Evolutionary conservation across 352 stramenopile genomes (phyloP).

Genomic region (Phytophthora sojae): DNA sequence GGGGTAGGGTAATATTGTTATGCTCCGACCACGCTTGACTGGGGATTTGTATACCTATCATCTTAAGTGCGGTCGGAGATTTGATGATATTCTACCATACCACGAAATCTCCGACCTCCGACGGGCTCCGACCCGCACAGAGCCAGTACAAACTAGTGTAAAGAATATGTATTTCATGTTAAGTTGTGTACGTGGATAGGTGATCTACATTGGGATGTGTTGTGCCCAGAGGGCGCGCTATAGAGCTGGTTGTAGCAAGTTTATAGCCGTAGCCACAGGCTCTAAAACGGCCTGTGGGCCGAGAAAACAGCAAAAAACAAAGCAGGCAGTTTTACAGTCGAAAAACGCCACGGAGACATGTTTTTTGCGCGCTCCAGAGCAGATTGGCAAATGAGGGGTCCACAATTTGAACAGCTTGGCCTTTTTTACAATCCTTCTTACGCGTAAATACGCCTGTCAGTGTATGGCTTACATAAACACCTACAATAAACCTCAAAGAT

Average conservation of each 20-base stretch:
- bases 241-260: background rate
- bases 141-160: background rate
- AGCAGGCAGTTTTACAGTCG: background rate
- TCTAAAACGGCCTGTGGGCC: background rate
- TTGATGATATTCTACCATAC: background rate
- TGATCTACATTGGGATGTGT: background rate
- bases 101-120: background rate
- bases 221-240: background rate
- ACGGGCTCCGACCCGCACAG: background rate
- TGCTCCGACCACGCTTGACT: too few relatives aligned
- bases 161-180: background rate
- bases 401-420: background rate
- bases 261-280: background rate
- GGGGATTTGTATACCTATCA: too few relatives aligned
- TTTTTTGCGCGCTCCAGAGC: background rate
- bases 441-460: conserved; percentile 2
- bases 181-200: background rate
- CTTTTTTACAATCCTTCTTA: conserved; percentile 9
- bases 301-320: conserved; percentile 10
- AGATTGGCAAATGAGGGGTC: background rate
- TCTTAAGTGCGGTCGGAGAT: too few relatives aligned
- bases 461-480: background rate
- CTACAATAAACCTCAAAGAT: background rate
- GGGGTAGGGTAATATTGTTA: too few relatives aligned
- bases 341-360: background rate